phyloP scores from a whole-genome alignment of 2,329 filamentous ascomycete species.

The Emmonsia crescens region DNA sequence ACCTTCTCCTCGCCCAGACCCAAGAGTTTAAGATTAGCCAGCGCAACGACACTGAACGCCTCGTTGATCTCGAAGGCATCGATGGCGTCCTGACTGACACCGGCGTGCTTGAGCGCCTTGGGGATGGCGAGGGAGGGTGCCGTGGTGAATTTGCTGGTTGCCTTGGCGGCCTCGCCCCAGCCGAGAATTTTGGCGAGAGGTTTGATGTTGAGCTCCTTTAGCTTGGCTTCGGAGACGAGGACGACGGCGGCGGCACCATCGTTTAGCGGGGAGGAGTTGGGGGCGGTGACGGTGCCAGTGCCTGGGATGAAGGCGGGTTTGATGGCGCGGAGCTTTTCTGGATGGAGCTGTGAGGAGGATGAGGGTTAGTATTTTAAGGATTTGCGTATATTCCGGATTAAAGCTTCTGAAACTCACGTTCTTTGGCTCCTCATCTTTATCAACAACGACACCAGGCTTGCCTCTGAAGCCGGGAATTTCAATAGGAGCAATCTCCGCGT shows the following conservation, averaged over 20 bases:
- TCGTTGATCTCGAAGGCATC: conserved; percentile 99
- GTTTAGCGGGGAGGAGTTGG: conserved; percentile 92
- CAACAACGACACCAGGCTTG: conserved; percentile 71
- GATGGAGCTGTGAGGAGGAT: conserved; percentile 46
- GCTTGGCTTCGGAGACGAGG: conserved; percentile 84
- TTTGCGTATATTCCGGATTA: background rate
- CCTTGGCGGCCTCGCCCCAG: conserved; percentile 88
- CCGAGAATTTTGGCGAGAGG: conserved; percentile 94
- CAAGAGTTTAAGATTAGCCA: conserved; percentile 93
- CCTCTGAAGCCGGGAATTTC: conserved; percentile 80
- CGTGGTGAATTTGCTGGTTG: conserved; percentile 91
- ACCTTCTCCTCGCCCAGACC: conserved; percentile 71
- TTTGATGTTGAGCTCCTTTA: conserved; percentile 83
- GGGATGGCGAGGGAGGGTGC: conserved; percentile 88
- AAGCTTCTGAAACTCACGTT: conserved; percentile 46
- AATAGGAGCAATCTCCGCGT: conserved; percentile 76
- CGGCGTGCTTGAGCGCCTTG: conserved; percentile 93
- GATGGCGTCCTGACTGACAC: conserved; percentile 62
- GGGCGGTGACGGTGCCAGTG: conserved; percentile 77
- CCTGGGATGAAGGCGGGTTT: conserved; percentile 72
- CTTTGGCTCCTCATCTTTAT: conserved; percentile 90
- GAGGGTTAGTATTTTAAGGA: background rate
- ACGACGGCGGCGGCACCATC: conserved; percentile 89
- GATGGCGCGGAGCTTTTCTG: conserved; percentile 72
- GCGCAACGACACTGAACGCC: conserved; percentile 91